A percentile compares a stretch with the other conserved stretches of the same genome.
Evolutionary conservation across 495 filamentous ascomycete species (phyloP).

Genomic region (Aspergillus ostianus): DNA sequence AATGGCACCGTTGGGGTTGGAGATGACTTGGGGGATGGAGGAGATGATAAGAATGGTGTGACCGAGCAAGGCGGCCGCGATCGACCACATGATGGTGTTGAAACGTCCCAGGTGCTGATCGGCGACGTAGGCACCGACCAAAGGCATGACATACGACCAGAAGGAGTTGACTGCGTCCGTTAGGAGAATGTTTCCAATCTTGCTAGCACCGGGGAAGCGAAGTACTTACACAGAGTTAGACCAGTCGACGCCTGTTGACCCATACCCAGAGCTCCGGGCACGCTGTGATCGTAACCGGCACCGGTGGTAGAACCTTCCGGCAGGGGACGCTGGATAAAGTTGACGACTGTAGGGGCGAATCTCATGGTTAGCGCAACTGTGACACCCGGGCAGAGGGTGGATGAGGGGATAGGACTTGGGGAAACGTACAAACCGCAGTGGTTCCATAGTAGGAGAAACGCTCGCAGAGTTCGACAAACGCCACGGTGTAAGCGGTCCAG

Average conservation of each 20-base stretch:
- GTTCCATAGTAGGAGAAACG: constrained; percentile 80
- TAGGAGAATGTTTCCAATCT: constrained; percentile 13
- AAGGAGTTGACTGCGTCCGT: constrained; percentile 61
- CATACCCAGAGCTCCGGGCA: constrained; percentile 61
- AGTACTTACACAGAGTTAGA: constrained; percentile 48
- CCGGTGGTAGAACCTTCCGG: constrained; percentile 61
- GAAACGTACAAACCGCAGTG: constrained; percentile 61
- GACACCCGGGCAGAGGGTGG: background rate
- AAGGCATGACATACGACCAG: constrained; percentile 71
- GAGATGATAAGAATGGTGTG: constrained; percentile 63
- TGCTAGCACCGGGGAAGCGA: background rate
- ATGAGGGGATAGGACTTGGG: background rate
- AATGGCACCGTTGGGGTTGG: constrained; percentile 49
- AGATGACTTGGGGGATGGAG: constrained; percentile 57
- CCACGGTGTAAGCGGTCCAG: constrained; percentile 64
- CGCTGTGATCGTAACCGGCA: constrained; percentile 46
- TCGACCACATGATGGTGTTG: constrained; percentile 59
- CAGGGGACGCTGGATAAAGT: constrained; percentile 68
- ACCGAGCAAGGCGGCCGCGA: constrained; percentile 58
- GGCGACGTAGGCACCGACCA: constrained; percentile 68
- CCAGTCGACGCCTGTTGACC: constrained; percentile 66
- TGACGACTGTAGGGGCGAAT: constrained; percentile 39
- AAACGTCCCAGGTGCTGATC: constrained; percentile 69
- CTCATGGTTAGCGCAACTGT: constrained; percentile 4
- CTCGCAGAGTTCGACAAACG: constrained; percentile 74